Evolutionary conservation across 2,329 filamentous ascomycete genomes (phyloP), one percentile per base, ranked within the genome.

Genomic region (Cercospora sojina): DNA sequence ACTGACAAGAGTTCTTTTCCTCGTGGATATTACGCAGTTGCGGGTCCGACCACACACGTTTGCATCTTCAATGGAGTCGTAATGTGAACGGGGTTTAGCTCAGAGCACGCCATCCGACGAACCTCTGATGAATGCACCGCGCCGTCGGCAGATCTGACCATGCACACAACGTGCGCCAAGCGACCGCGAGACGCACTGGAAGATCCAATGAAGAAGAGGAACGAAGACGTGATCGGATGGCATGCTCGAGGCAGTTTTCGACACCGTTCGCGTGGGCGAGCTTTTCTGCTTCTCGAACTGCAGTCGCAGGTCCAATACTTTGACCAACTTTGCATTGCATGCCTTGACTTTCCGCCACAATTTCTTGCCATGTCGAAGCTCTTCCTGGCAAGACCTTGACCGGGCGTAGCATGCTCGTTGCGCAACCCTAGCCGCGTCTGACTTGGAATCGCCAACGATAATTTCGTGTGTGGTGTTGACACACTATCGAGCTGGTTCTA

Each of bases 61-160:
- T 56, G 53, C 55, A 29, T 53, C 23, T 51, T 20, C 25, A n/a
- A 64, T 64, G 55, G 41, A 59, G 55, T 64, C 16, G 53, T 18
- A n/a, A 41, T 27, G 62, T 55, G 29, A 62, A 60, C 47, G 58
- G 23, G 65, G 65, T 61, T 67, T 67, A 67, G 65, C 65, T 38
- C 64, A 20, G 25, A 67, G 65, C 65, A 67, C 65, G 65, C 65
- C 49, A 67, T 67, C 55, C 59, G 58, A 65, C 63, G 55, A 65
- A 18, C 57, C 47, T 49, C 58, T 60, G 25, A 35, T 27, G 25
- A 51, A 18, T 47, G 43, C 27, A 38, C 55, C 64, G 64, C 64
- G 29, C 31, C 55, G 62, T 67, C 58, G 65, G 57, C 62, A 49
- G 55, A 41, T 55, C 55, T 43, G 51, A 25, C 55, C 56, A 55